phyloP scores from a whole-genome alignment of 2,329 filamentous ascomycete species.

The Aspergillus sp. region DNA sequence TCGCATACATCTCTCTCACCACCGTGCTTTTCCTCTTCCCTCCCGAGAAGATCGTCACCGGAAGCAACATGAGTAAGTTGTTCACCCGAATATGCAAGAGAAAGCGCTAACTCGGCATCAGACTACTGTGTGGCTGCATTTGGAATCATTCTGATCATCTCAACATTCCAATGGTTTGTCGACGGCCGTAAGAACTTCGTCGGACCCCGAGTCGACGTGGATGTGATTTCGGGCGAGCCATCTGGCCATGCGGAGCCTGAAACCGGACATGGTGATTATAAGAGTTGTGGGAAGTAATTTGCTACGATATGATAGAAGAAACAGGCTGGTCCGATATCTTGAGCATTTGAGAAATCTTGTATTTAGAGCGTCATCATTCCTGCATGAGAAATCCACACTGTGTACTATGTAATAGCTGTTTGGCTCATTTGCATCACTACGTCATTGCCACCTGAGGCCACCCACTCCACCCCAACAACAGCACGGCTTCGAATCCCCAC shows the following conservation, averaged over 20 bases:
- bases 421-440: neutral
- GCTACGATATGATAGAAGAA: too few relatives aligned
- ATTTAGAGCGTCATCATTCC: neutral
- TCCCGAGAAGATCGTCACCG: conserved; percentile 59
- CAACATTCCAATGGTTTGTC: conserved; percentile 54
- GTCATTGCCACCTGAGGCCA: conserved; percentile 3
- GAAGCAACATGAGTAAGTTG: conserved; percentile 62
- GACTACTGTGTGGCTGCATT: conserved; percentile 50
- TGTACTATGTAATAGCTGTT: neutral
- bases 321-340: too few relatives aligned
- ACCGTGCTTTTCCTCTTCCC: conserved; percentile 73
- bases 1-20: conserved; percentile 64
- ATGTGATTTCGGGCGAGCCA: conserved; percentile 20
- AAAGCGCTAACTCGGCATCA: conserved; percentile 9
- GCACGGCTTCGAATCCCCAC: too few relatives aligned
- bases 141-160: conserved; percentile 54
- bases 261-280: too few relatives aligned
- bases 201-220: conserved; percentile 47
- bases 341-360: neutral
- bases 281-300: too few relatives aligned
- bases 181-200: conserved; percentile 59
- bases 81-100: neutral
- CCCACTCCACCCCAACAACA: too few relatives aligned
- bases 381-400: neutral
- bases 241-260: too few relatives aligned